Conservation (phyloP, 1,284 basidiomycete genomes). For the Malassezia psittaci region DNA sequence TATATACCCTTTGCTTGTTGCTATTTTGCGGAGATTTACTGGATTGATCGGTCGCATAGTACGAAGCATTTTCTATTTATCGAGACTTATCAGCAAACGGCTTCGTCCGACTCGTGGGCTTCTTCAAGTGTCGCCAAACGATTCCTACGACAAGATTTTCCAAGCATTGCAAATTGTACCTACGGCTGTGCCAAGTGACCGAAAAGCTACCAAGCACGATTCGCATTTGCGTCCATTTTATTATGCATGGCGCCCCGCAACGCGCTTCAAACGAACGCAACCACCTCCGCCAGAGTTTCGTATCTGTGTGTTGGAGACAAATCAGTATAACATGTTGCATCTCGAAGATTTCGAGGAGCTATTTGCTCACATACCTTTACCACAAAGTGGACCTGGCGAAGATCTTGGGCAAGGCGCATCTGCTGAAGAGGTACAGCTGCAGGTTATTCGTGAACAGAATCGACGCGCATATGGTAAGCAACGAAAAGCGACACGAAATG, state of each 20-base stretch:
- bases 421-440: constrained; percentile 18
- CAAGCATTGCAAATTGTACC: constrained; percentile 59
- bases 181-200: not conserved
- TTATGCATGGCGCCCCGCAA: constrained; percentile 82
- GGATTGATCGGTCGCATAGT: not conserved
- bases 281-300: constrained; percentile 77
- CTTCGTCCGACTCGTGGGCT: constrained; percentile 4
- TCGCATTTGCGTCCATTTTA: constrained; percentile 56
- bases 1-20: not conserved
- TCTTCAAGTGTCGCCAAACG: constrained; percentile 4
- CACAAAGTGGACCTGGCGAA: constrained; percentile 18
- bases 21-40: not conserved
- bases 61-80: not conserved
- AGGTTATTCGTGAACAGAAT: constrained; percentile 25
- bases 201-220: constrained; percentile 25
- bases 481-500: not conserved
- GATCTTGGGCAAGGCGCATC: not conserved
- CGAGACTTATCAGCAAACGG: not conserved
- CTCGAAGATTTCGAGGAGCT: constrained; percentile 26
- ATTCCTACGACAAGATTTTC: constrained; percentile 20
- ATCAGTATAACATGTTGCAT: constrained; percentile 20
- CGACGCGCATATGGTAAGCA: constrained; percentile 32
- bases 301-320: constrained; percentile 57
- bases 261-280: constrained; percentile 67
- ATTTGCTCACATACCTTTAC: constrained; percentile 33